Evolutionary conservation across 1,139 yeast genomes (phyloP), one percentile per base, ranked within the genome.

Genomic region (Yamadazyma sp.): DNA sequence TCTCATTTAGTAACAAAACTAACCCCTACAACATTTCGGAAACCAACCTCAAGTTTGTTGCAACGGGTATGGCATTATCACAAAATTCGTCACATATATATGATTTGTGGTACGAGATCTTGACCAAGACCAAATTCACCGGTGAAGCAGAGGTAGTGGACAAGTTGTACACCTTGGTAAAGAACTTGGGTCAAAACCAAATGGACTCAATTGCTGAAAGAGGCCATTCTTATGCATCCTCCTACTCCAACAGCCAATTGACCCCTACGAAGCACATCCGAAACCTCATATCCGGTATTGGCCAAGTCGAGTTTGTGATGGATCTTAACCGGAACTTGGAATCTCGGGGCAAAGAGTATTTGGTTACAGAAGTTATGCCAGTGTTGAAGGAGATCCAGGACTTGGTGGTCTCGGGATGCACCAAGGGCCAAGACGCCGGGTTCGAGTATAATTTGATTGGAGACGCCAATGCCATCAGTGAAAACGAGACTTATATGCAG

Each of bases 191-290:
- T 0, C 85, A 90, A 31, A 90, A 88, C 51, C 88, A 86, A 52
- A 68, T 89, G 49, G 82, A 89, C 51, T 70, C 75, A 9, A 76
- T 89, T 37, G 92, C 96, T 6, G 95, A 90, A 44, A 70, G 85
- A 35, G 99, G 99, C 1, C 97, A 92, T 56, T 70, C 84, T 2
- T 90, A 75, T 61, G 96, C 97, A 2, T 75, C 81, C 48, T 72
- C 81, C 4, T 78, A 68, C 49, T 82, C 95, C 3, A 70, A 78
- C 29, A 76, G 96, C 0, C 74, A 79, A 27, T 64, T 88, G 10
- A 78, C 88, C 1, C 66, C 78, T 1, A 70, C 80, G 13, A 80
- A 78, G 40, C 70, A 80, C 9, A 68, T 89, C 15, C 69, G 73
- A 38, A 95, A 92, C 51, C 51, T 67, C 10, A 62, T 88, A 11